phyloP scores from a whole-genome alignment of 2,329 filamentous ascomycete genomes.

The Ilyonectria robusta region DNA sequence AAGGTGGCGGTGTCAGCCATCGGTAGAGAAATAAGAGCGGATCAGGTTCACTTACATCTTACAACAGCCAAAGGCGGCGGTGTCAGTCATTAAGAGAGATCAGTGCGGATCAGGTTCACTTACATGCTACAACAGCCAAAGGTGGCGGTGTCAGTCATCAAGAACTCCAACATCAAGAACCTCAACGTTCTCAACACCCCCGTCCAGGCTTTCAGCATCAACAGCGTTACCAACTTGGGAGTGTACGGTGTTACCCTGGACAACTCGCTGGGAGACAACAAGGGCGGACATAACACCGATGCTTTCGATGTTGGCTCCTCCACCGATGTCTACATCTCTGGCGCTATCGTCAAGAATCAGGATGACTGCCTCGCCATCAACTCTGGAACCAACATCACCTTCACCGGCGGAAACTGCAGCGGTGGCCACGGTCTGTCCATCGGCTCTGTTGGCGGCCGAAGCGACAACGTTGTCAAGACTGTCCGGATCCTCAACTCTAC shows the following conservation, averaged over 20 bases:
- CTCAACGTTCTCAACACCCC: slow-evolving; percentile 60
- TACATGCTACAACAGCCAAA: too few relatives aligned
- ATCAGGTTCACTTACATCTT: too few relatives aligned
- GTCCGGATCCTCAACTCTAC: slow-evolving; percentile 65
- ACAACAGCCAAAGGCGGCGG: too few relatives aligned
- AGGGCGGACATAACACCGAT: slow-evolving; percentile 67
- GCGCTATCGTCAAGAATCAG: slow-evolving; percentile 70
- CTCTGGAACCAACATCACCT: slow-evolving; percentile 64
- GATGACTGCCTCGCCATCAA: slow-evolving; percentile 74
- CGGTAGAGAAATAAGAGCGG: too few relatives aligned
- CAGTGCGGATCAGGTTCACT: too few relatives aligned
- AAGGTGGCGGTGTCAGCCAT: too few relatives aligned
- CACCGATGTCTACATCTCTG: slow-evolving; percentile 64
- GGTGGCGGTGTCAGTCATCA: too few relatives aligned
- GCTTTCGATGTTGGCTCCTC: slow-evolving; percentile 70
- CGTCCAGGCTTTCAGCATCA: slow-evolving; percentile 59
- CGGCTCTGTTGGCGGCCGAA: slow-evolving; percentile 62
- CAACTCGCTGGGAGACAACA: slow-evolving; percentile 55
- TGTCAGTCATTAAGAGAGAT: too few relatives aligned
- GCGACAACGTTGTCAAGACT: slow-evolving; percentile 66
- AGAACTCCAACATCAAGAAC: slow-evolving; percentile 54
- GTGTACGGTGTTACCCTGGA: slow-evolving; percentile 56
- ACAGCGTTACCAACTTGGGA: slow-evolving; percentile 51
- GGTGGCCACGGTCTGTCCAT: slow-evolving; percentile 61
- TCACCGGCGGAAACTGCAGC: slow-evolving; percentile 60